These are phyloP conservation scores for Angomonas deanei DNA, from an alignment of 208 protist genomes.

Conservation along the genomic window DNA sequence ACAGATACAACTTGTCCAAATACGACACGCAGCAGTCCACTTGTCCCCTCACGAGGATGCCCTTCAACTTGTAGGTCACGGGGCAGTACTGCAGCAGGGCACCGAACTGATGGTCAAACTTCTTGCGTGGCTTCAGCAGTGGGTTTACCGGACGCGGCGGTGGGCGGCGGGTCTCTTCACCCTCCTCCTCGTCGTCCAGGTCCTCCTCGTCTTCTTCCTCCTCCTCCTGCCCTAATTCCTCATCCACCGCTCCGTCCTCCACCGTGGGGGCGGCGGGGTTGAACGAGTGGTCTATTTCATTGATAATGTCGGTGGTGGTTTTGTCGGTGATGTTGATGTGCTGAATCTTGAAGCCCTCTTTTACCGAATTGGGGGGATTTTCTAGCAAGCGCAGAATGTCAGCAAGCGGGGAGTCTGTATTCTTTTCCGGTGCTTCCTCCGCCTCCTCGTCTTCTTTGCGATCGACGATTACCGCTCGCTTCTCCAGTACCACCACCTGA, in stretches of 20 bases:
- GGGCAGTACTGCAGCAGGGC: constrained; percentile 74
- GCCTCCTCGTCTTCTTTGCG: constrained; percentile 20
- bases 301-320: constrained; percentile 28
- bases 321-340: constrained; percentile 36
- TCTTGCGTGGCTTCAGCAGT: constrained; percentile 32
- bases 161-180: constrained; percentile 3
- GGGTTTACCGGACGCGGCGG: constrained; percentile 19
- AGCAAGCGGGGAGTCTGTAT: constrained; percentile 8
- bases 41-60: constrained; percentile 61
- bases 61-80: constrained; percentile 64
- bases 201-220: constrained; percentile 46
- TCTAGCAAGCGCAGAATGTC: constrained; percentile 9
- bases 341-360: constrained; percentile 22
- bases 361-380: constrained; percentile 4
- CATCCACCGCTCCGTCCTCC: constrained; percentile 50
- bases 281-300: constrained; percentile 40
- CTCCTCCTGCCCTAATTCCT: constrained; percentile 37
- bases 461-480: neutral
- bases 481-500: constrained; percentile 48
- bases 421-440: constrained; percentile 1
- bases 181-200: constrained; percentile 54
- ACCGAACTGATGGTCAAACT: constrained; percentile 83
- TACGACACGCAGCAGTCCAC: constrained; percentile 57
- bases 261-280: constrained; percentile 39
- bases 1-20: constrained; percentile 63